Conservation (phyloP, 768 basidiomycete genomes). For the Mycena floridula region DNA sequence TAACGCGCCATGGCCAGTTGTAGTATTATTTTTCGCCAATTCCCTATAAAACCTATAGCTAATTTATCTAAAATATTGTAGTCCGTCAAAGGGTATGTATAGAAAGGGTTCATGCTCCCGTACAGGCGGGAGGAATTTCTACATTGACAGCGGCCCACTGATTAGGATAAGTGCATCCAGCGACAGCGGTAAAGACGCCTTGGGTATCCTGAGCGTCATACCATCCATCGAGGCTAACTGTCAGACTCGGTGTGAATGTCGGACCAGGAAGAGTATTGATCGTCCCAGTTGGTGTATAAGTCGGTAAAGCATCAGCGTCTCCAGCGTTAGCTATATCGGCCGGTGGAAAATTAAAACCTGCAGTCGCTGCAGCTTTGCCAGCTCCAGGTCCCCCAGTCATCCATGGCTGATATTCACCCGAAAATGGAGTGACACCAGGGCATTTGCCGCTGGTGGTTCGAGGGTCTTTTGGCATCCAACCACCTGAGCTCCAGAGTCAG, state of each 20-base stretch:
- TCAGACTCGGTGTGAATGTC: constrained; percentile 33
- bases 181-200: constrained; percentile 32
- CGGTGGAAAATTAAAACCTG: constrained; percentile 45
- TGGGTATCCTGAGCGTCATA: constrained; percentile 38
- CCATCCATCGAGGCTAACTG: constrained; percentile 46
- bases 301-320: constrained; percentile 38
- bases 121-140: no score
- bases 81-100: no score
- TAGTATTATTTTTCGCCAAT: no score
- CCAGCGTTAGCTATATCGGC: constrained; percentile 34
- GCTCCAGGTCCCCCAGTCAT: constrained; percentile 56
- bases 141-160: constrained; percentile 37
- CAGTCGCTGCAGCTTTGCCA: constrained; percentile 37
- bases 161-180: constrained; percentile 44
- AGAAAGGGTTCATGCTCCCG: no score
- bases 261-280: constrained; percentile 48
- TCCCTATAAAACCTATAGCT: no score
- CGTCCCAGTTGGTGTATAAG: constrained; percentile 52
- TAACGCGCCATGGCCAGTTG: no score
- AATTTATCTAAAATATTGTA: no score
- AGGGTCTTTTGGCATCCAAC: constrained; percentile 66
- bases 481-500: no score
- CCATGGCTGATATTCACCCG: constrained; percentile 40
- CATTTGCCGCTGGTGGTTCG: constrained; percentile 51
- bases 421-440: constrained; percentile 31